These are phyloP conservation scores for Neurospora sp. DNA, from an alignment of 495 filamentous ascomycete species.

Conservation along the genomic window DNA sequence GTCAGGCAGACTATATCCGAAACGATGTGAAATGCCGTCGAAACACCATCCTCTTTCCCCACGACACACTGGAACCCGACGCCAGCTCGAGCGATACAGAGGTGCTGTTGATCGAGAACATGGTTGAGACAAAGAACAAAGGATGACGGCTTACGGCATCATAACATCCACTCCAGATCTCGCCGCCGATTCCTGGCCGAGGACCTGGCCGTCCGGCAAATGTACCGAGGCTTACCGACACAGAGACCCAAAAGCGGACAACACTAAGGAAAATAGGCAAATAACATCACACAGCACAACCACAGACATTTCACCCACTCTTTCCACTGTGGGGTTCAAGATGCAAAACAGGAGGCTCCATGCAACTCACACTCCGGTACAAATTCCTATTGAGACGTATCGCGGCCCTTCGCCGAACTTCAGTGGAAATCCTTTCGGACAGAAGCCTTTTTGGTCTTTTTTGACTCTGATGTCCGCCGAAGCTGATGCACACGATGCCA, in stretches of 20 bases:
- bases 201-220: constrained; percentile 4
- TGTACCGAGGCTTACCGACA: constrained; percentile 16
- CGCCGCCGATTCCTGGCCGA: neutral
- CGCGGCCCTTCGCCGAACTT: neutral
- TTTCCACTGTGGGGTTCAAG: neutral
- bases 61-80: neutral
- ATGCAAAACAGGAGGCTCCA: neutral
- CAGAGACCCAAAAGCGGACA: constrained; percentile 3
- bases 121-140: neutral
- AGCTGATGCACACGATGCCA: neutral
- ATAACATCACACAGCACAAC: neutral
- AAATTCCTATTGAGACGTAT: neutral
- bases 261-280: neutral
- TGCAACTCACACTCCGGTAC: neutral
- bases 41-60: neutral
- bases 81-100: neutral
- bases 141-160: neutral
- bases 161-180: neutral
- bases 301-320: neutral
- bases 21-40: neutral
- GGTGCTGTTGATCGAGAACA: neutral
- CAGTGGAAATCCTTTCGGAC: neutral
- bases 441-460: neutral
- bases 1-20: neutral
- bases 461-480: neutral